Base-by-base conservation (phyloP, 169 alveolate species). In the Eimeria acervulina region DNA sequence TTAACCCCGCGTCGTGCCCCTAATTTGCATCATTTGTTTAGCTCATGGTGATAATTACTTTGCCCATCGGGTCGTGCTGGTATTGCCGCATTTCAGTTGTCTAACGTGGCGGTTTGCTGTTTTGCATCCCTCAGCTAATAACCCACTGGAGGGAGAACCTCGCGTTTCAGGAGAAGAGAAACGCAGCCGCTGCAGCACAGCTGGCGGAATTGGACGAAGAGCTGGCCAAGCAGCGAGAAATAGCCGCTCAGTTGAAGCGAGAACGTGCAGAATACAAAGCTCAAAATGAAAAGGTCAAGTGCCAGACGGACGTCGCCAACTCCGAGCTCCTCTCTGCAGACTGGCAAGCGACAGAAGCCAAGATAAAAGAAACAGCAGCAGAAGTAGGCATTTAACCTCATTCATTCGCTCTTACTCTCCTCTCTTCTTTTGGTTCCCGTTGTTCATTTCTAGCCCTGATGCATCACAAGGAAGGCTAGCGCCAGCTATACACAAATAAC, bases 61-160 rank as follows among this genome's bases (percentile, higher is more conserved):
- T 15, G 19, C 26, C 68, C 19, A 63, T n/a, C 74, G n/a, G n/a
- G n/a, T n/a, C n/a, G n/a, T n/a, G n/a, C n/a, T n/a, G n/a, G n/a
- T n/a, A n/a, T n/a, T n/a, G n/a, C n/a, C n/a, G n/a, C n/a, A n/a
- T n/a, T n/a, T n/a, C n/a, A n/a, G n/a, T n/a, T n/a, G n/a, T n/a
- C n/a, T n/a, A n/a, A n/a, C n/a, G n/a, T n/a, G n/a, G n/a, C n/a
- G n/a, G n/a, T n/a, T n/a, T n/a, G 21, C 0, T 76, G 59, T 2
- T 2, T 7, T 61, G 0, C 66, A 36, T 19, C 23, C 23, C 21
- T 26, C 95, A 93, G 96, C 61, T 93, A 26, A 96, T 98, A 72
- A 98, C 99, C 68, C 99, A 99, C 97, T 97, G 99, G 95, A 97
- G 98, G 85, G 99, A 98, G 95, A 98, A 98, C 96, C 97, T 98